Evolutionary conservation across 768 basidiomycete genomes (phyloP), one percentile per base, ranked within the genome.

Genomic region (Xerocomellus chrysenteron): DNA sequence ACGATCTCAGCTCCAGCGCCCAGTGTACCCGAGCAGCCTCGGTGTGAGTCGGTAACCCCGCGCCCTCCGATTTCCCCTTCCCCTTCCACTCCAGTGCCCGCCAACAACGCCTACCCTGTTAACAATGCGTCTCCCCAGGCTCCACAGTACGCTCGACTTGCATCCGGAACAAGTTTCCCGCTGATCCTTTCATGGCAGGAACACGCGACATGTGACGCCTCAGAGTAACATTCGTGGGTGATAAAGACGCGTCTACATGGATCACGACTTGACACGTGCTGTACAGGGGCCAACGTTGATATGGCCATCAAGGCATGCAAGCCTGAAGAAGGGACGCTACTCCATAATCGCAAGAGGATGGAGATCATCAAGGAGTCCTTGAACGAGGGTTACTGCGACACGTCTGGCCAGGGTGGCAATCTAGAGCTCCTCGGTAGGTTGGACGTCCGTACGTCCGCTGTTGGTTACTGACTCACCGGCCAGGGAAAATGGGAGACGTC

Each of bases 361-460:
- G 81, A 82, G 56, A 75, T 78, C 47, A 82, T 94, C 33, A 87
- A 82, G 60, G 90, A 92, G 65, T 84, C 84, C 9, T 65, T 88
- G n/a, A 78, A 90, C 58, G 88, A 91, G 58, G 87, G 88, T 3
- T 94, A 93, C 65, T 93, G 92, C 60, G 92, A 94, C 69, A 72
- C 86, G 13, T 86, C 85, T 48, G 90, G 87, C 2, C 75, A 80
- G 43, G 76, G 76, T 17, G 82, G 81, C 9, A 81, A 90, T 65
- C 71, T 93, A 51, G 78, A 75, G 33, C 69, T 80, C 41, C 75
- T 86, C n/a, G 90, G 89, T 84, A 58, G 45, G 80, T 63, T 41
- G 35, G 14, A 12, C 16, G 44, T 28, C 28, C 21, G 11, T 32
- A 33, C n/a, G 36, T 9, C 44, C 24, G 26, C 17, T 39, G 2